Evolutionary conservation across 2,329 filamentous ascomycete genomes (phyloP).

Genomic region (Venturiaceae sp.): DNA sequence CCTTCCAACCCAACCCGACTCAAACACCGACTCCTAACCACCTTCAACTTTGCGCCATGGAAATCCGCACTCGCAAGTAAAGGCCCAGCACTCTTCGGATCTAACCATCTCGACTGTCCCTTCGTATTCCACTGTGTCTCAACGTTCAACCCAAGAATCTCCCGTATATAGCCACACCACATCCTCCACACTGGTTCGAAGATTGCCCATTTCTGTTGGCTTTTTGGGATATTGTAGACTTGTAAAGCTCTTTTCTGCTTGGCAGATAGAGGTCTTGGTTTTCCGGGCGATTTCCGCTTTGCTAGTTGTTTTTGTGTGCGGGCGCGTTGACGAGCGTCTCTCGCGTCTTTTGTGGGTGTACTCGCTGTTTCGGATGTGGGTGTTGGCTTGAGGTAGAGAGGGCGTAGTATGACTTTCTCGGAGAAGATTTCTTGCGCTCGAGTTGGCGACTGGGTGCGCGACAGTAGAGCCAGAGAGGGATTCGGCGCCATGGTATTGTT

Average conservation of each 20-base stretch:
- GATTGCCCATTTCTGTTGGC: slow-evolving; percentile 60
- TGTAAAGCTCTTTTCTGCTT: slow-evolving; percentile 64
- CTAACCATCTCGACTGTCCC: slow-evolving; percentile 32
- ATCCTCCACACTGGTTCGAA: slow-evolving; percentile 69
- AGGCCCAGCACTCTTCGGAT: slow-evolving; percentile 51
- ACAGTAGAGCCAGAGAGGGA: background rate
- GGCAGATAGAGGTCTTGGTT: slow-evolving; percentile 64
- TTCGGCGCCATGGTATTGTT: background rate
- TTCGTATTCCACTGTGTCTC: slow-evolving; percentile 9
- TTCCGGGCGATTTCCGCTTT: slow-evolving; percentile 24
- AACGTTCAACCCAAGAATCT: slow-evolving; percentile 38
- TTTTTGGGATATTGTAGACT: slow-evolving; percentile 64
- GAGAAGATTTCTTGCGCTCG: background rate
- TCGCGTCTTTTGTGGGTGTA: slow-evolving; percentile 32
- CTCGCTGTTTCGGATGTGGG: slow-evolving; percentile 37
- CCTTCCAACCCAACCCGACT: slow-evolving; percentile 75
- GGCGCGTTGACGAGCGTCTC: slow-evolving; percentile 43
- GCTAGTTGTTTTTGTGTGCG: slow-evolving; percentile 34
- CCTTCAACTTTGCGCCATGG: slow-evolving; percentile 75
- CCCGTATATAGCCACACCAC: slow-evolving; percentile 79
- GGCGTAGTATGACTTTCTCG: slow-evolving; percentile 3
- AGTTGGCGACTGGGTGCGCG: background rate
- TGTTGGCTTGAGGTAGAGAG: slow-evolving; percentile 23
- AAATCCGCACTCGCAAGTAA: slow-evolving; percentile 82
- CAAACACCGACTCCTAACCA: slow-evolving; percentile 72